Base-by-base conservation (phyloP, 2,329 filamentous ascomycete species). In the Ophiostoma angusticollis region DNA sequence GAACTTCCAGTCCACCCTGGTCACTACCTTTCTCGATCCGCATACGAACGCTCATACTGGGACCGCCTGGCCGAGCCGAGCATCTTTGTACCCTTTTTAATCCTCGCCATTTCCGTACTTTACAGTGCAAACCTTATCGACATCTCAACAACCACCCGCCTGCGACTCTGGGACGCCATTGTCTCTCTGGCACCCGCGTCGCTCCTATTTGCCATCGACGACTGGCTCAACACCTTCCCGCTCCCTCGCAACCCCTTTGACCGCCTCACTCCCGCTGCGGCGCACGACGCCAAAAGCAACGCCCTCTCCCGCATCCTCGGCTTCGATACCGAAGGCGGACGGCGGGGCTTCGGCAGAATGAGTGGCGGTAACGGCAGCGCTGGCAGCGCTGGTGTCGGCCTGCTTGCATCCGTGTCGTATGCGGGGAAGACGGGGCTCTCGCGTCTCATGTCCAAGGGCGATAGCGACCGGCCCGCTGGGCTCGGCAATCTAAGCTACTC, bases 401-500 rank as follows among this genome's bases (percentile, higher is more conserved):
- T 37, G 8, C 16, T 78, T 51, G 65, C 62, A 34, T 68, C 68
- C 6, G 71, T 75, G 12, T 68, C 75, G 28, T 66, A 72, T 49
- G 74, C 67, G 4, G 68, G 75, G 24, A 68, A 70, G 40, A 68
- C 70, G 13, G 32, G 46, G 29, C 24, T 44, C 12, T 45, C 40
- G 13, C 40, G 43, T 9, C 39, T 45, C 14, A 45, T 43, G 25
- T 46, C 60, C 18, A 68, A 63, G 47, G 48, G 50, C 18, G 57
- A 56, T 18, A 52, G 58, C 18, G 62, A 68, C 31, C 58, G 59
- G 23, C 81, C 67, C 35, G 69, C 65, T 2, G 91, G 91, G 0
- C 63, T 96, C 38, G 85, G 84, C 9, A 98, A 98, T 56, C 80
- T 78, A 63, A 84, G 93, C 62, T 94, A 95, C 56, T 94, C 86